phyloP scores from a whole-genome alignment of 208 protist species.

The Acanthamoeba royreba region DNA sequence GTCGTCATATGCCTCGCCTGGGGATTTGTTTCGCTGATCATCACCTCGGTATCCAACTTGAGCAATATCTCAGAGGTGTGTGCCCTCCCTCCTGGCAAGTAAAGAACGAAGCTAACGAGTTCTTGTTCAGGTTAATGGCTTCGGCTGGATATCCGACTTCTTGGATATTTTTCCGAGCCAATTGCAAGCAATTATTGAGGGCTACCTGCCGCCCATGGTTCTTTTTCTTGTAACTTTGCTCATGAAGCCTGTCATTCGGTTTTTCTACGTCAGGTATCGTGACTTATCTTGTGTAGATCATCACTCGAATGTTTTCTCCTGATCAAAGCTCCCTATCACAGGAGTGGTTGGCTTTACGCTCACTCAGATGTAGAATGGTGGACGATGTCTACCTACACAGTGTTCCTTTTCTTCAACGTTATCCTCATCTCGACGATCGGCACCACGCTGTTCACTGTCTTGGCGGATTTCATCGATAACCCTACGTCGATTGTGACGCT shows the following conservation, averaged over 20 bases:
- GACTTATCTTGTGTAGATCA: background rate
- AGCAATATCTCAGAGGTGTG: background rate
- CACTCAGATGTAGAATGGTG: slow-evolving; percentile 4
- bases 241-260: background rate
- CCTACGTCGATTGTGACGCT: background rate
- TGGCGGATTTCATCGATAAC: slow-evolving; percentile 28
- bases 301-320: background rate
- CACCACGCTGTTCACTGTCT: background rate
- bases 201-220: background rate
- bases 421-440: slow-evolving; percentile 9
- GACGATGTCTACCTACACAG: slow-evolving; percentile 34
- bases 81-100: background rate
- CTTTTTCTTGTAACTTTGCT: background rate
- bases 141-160: background rate
- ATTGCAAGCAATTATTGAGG: background rate
- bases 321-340: background rate
- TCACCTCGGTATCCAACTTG: background rate
- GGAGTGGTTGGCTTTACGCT: slow-evolving; percentile 1
- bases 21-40: background rate
- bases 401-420: slow-evolving; percentile 31
- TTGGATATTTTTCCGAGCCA: background rate
- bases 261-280: background rate
- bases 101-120: background rate
- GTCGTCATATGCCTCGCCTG: background rate
- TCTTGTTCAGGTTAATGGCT: background rate